Conservation (phyloP, 1,284 basidiomycete genomes). For the Erythrobasidium hasegawianum region DNA sequence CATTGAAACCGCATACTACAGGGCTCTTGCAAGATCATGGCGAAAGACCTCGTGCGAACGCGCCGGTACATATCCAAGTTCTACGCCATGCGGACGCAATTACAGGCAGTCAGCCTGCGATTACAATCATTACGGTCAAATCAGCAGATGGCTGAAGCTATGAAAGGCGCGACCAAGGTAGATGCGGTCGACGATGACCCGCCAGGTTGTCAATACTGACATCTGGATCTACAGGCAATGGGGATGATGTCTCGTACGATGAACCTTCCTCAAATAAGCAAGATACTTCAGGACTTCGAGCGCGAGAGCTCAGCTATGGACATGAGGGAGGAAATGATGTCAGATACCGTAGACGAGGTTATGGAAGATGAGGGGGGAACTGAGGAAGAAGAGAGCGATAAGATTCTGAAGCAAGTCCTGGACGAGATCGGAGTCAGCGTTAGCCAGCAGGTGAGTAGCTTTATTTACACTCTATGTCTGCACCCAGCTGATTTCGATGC, state of each 20-base stretch:
- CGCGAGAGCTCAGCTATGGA: conserved; percentile 97
- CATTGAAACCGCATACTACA: conserved; percentile 47
- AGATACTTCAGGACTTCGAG: conserved; percentile 97
- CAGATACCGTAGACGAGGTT: conserved; percentile 93
- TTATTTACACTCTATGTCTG: not conserved
- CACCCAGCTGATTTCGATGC: not conserved
- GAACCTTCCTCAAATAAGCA: conserved; percentile 90
- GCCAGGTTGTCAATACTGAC: not conserved
- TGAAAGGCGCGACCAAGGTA: conserved; percentile 94
- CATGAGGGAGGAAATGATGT: conserved; percentile 99
- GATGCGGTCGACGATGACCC: conserved; percentile 44
- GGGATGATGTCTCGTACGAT: conserved; percentile 93
- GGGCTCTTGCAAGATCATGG: conserved; percentile 99
- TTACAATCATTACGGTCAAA: conserved; percentile 96
- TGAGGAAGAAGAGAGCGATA: conserved; percentile 87
- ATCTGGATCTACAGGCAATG: conserved; percentile 69
- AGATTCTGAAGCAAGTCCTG: conserved; percentile 90
- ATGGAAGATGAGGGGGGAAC: conserved; percentile 90
- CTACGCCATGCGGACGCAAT: conserved; percentile 96
- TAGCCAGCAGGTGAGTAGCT: conserved; percentile 71
- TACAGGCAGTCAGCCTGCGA: conserved; percentile 90
- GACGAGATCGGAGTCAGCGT: conserved; percentile 95
- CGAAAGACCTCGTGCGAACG: conserved; percentile 95
- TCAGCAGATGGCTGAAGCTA: conserved; percentile 98
- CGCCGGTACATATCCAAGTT: conserved; percentile 95